phyloP scores from a whole-genome alignment of 2,329 filamentous ascomycete species.

The Spiromastix sp. region DNA sequence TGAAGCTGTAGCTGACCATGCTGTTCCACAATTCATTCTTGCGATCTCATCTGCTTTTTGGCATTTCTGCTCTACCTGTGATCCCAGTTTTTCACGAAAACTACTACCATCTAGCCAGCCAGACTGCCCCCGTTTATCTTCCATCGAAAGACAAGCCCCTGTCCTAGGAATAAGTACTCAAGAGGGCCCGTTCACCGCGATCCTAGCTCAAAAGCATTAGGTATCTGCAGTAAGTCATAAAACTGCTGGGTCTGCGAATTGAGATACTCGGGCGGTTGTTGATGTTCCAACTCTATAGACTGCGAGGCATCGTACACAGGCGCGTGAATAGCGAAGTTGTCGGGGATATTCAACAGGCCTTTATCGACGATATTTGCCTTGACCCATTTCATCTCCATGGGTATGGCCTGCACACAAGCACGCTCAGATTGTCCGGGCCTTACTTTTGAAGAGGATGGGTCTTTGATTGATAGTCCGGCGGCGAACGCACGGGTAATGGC shows the following conservation, averaged over 20 bases:
- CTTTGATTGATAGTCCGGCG: slow-evolving; percentile 43
- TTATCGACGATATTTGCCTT: slow-evolving; percentile 57
- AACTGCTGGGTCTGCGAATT: slow-evolving; percentile 75
- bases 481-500: slow-evolving; percentile 80
- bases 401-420: slow-evolving; percentile 10
- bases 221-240: slow-evolving; percentile 64
- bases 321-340: slow-evolving; percentile 57
- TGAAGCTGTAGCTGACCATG: no score
- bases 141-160: no score
- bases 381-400: slow-evolving; percentile 49
- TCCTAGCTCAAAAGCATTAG: slow-evolving; percentile 70
- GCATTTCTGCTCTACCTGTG: no score
- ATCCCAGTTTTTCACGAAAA: no score
- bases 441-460: slow-evolving; percentile 41
- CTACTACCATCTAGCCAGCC: no score
- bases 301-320: slow-evolving; percentile 35
- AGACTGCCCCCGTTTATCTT: no score
- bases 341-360: slow-evolving; percentile 56
- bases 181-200: no score
- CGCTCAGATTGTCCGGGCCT: slow-evolving; percentile 50
- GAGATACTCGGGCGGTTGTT: slow-evolving; percentile 66
- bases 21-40: no score
- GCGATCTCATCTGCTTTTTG: no score
- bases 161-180: no score
- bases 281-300: slow-evolving; percentile 41